Conservation (phyloP, 768 basidiomycete species). For the Mycena pura region DNA sequence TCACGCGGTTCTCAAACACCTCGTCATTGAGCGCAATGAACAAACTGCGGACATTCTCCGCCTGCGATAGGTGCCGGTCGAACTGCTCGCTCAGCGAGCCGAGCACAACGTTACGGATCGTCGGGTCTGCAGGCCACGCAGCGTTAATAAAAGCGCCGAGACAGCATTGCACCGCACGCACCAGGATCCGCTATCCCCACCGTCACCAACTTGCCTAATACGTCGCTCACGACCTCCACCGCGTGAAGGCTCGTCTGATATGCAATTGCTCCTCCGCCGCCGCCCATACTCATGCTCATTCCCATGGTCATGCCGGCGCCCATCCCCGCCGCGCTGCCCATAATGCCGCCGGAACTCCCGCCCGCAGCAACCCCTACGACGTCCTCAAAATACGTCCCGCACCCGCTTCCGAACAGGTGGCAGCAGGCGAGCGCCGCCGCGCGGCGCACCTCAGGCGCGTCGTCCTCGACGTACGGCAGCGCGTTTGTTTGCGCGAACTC, state of each 20-base stretch:
- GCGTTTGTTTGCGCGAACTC: conserved; percentile 94
- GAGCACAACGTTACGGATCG: conserved; percentile 43
- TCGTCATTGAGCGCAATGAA: conserved; percentile 99
- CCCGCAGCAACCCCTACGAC: background rate
- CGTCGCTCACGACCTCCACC: conserved; percentile 96
- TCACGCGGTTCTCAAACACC: conserved; percentile 90
- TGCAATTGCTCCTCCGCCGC: conserved; percentile 51
- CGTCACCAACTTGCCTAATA: conserved; percentile 92
- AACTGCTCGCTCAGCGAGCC: conserved; percentile 85
- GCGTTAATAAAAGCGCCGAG: background rate
- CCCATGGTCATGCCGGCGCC: background rate
- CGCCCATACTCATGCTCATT: background rate
- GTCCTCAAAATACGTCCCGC: background rate
- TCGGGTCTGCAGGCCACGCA: conserved; percentile 3
- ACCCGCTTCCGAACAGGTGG: conserved; percentile 80
- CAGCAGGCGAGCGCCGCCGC: conserved; percentile 94
- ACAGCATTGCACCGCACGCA: too few relatives aligned
- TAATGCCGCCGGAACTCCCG: background rate
- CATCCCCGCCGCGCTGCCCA: background rate
- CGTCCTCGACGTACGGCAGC: conserved; percentile 93
- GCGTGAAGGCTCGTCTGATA: conserved; percentile 97
- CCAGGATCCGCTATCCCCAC: conserved; percentile 97
- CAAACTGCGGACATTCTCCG: conserved; percentile 97
- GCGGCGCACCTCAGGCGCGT: conserved; percentile 84
- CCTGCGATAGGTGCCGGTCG: conserved; percentile 96